Evolutionary conservation across 257 asterid genomes (phyloP).

Genomic region (Solanum gracilifrons): DNA sequence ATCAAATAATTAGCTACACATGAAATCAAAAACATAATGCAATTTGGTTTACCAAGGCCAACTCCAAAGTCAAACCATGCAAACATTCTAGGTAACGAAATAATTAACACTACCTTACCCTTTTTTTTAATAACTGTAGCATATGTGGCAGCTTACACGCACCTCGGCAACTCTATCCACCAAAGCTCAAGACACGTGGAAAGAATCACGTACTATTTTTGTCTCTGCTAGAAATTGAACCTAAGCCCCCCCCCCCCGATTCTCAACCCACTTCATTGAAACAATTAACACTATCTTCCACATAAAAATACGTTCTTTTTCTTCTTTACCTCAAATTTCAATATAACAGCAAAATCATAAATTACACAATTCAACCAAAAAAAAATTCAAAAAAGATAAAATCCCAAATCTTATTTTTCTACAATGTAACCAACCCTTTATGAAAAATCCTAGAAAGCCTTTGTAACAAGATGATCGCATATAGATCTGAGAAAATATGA

Average conservation of each 20-base stretch:
- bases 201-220: not conserved
- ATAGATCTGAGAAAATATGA: not conserved
- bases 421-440: not conserved
- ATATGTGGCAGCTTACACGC: not conserved
- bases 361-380: not conserved
- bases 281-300: not conserved
- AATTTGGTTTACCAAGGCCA: not conserved
- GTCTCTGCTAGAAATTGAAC: not conserved
- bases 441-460: not conserved
- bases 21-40: not conserved
- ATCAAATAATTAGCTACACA: not conserved
- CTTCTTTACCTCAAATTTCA: not conserved
- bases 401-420: not conserved
- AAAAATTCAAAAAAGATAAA: not conserved
- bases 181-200: not conserved
- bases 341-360: not conserved
- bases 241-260: fast-evolving
- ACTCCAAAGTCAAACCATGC: not conserved
- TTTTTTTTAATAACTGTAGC: not conserved
- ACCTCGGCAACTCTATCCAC: not conserved
- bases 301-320: not conserved
- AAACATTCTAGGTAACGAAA: not conserved
- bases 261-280: not conserved
- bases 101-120: not conserved
- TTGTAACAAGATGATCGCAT: not conserved